Conservation (phyloP, 2,329 filamentous ascomycete genomes). For the Colletotrichum plurivorum region DNA sequence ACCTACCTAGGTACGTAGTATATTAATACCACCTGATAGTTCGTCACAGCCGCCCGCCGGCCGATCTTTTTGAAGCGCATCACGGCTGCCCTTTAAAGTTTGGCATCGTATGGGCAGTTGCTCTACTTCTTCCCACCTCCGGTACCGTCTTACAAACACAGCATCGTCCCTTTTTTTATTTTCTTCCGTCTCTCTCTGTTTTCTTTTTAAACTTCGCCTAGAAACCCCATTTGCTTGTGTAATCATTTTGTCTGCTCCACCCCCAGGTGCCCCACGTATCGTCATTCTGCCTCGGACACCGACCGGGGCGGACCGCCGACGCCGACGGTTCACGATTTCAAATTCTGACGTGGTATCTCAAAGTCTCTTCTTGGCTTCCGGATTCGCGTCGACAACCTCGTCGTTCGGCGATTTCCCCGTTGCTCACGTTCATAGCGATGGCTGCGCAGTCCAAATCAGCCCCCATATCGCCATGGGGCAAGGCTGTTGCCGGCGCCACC, state of each 20-base stretch:
- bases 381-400: background rate
- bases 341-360: constrained; percentile 45
- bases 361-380: background rate
- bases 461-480: constrained; percentile 89
- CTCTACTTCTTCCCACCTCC: too few species aligned
- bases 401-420: background rate
- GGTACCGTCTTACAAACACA: too few species aligned
- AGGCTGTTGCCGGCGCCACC: constrained; percentile 90
- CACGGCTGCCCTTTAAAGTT: too few species aligned
- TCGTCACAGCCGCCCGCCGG: too few species aligned
- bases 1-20: too few species aligned
- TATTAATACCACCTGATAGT: too few species aligned
- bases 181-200: too few species aligned
- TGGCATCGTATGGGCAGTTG: too few species aligned
- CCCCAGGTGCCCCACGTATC: background rate
- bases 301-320: constrained; percentile 27
- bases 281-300: constrained; percentile 23
- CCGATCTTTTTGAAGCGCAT: too few species aligned
- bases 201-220: too few species aligned
- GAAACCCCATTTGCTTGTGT: background rate
- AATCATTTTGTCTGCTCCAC: background rate
- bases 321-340: constrained; percentile 19
- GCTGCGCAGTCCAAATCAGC: constrained; percentile 74
- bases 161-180: too few species aligned
- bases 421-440: constrained; percentile 53